These are phyloP conservation scores for Zasmidium cellare DNA, from an alignment of 2,329 filamentous ascomycete genomes.

Conservation along the genomic window DNA sequence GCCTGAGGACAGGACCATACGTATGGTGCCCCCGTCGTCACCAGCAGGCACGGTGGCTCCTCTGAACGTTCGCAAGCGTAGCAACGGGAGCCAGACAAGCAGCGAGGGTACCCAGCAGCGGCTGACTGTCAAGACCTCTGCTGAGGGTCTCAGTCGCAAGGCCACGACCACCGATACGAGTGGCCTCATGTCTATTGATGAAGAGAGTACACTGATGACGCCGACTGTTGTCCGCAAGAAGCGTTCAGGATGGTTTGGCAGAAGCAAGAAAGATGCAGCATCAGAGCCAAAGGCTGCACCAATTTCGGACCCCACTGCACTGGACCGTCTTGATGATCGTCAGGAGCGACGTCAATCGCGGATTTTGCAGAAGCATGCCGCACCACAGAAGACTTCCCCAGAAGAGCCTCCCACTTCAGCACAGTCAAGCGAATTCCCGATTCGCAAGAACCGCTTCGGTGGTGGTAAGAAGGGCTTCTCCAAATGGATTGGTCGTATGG, in stretches of 20 bases:
- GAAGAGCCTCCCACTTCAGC: constrained; percentile 31
- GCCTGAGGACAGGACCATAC: constrained; percentile 50
- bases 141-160: constrained; percentile 23
- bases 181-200: constrained; percentile 29
- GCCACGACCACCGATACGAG: constrained; percentile 16
- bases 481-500: constrained; percentile 55
- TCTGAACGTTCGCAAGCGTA: constrained; percentile 56
- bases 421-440: constrained; percentile 45
- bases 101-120: constrained; percentile 15
- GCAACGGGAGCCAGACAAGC: constrained; percentile 30
- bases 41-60: constrained; percentile 50
- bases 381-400: constrained; percentile 26
- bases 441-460: constrained; percentile 38
- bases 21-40: constrained; percentile 57
- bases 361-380: constrained; percentile 31
- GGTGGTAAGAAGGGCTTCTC: constrained; percentile 50
- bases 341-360: constrained; percentile 20
- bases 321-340: constrained; percentile 15
- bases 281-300: constrained; percentile 11
- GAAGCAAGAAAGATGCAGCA: constrained; percentile 26
- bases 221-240: constrained; percentile 40
- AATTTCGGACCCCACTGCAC: not conserved
- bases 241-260: constrained; percentile 49
- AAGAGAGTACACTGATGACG: constrained; percentile 26
- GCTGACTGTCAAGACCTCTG: constrained; percentile 20